A percentile compares a stretch with the other conserved stretches of the same genome.
Evolutionary conservation across 305 asterid genomes (phyloP).

Genomic region (Stenogyne calaminthoides): DNA sequence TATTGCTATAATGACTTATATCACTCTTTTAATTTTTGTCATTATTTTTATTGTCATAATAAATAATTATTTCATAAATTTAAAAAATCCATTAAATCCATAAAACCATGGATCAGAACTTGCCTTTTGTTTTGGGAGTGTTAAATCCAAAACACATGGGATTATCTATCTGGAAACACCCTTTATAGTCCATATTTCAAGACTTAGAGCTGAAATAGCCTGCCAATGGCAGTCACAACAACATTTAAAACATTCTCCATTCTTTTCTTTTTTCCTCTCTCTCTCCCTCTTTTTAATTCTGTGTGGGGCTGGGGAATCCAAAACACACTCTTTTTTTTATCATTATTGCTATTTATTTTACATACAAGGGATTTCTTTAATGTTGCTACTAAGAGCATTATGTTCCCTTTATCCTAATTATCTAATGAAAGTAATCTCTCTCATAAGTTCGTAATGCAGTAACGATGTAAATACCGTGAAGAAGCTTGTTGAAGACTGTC

Average conservation of each 20-base stretch:
- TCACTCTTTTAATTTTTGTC: neutral
- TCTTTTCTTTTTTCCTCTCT: neutral
- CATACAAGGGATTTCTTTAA: neutral
- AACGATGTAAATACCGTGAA: conserved; percentile 89
- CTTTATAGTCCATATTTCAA: neutral
- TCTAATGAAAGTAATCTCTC: conserved; percentile 12
- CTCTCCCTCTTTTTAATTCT: neutral
- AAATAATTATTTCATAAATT: neutral
- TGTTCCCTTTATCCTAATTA: conserved; percentile 2
- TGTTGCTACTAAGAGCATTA: neutral
- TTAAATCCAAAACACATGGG: neutral
- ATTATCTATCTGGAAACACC: neutral
- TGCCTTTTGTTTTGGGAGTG: conserved; percentile 1
- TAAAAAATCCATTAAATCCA: neutral
- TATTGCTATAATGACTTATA: neutral
- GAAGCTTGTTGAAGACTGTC: conserved; percentile 89
- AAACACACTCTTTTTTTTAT: neutral
- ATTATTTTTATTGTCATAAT: conserved; percentile 13
- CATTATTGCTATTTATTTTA: neutral
- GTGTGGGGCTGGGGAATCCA: conserved; percentile 2
- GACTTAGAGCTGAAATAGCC: conserved; percentile 13
- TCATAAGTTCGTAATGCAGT: conserved; percentile 49
- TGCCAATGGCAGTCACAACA: neutral
- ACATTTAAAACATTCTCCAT: neutral
- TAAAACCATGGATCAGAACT: no score